Base-by-base conservation (phyloP, 331 rosid species). In the Saraca asoca region DNA sequence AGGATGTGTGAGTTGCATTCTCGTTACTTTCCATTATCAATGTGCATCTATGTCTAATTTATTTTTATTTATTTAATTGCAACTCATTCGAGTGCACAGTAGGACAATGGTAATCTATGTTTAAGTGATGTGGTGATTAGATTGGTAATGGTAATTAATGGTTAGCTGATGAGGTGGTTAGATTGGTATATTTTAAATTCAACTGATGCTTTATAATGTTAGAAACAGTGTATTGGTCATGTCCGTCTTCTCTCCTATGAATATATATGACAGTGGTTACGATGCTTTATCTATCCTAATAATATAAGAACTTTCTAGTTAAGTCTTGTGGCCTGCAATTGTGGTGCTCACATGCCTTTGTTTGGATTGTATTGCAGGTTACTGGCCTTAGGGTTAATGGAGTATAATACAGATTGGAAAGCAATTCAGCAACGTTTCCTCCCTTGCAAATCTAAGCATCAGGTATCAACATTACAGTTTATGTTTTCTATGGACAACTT, bases 391-490 rank as follows among this genome's bases (percentile, higher is more conserved):
- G 97, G 99, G 58, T 73, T 90, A 75, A 70, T 88, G 88, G 97
- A 94, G 74, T 90, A 82, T 69, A 94, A 94, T 78, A 90, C 89
- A 12, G 96, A 94, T 69, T 94, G 96, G 99, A 82, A 88, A 70
- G 91, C 95, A 48, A 88, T 94, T 72, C 96, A 85, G 77, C 90
- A 77, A 55, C 86, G 95, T 34, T 94, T 90, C 75, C 96, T 94
- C 83, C 99, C 99, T 53, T 81, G 92, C 92, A 94, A 94, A 64
- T 81, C 96, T 64, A 77, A 73, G 68, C 92, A 85, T 77, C 99
- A 88, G 99, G 99, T 94, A 51, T 78, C 63, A 42, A 63, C 55
- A 24, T 71, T 64, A 59, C 15, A 38, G 46, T 48, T 19, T 60
- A 52, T 42, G 31, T 29, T 70, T 62, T 63, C 7, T 60, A 34